Evolutionary conservation across 2,329 filamentous ascomycete species (phyloP).

Genomic region (Aaosphaeria arxii): DNA sequence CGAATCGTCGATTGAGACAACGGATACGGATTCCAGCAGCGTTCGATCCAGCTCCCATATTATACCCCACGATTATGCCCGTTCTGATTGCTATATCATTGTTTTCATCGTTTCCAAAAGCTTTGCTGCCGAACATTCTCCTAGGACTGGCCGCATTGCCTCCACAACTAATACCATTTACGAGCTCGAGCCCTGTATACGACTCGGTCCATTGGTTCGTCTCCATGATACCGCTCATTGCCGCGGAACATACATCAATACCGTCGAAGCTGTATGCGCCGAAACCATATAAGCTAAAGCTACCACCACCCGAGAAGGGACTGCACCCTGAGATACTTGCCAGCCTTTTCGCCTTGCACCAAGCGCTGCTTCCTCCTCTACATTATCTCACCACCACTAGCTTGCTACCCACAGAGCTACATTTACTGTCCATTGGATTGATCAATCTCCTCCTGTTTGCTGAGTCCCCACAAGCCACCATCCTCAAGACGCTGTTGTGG

Average conservation of each 20-base stretch:
- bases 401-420: conserved; percentile 80
- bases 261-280: conserved; percentile 30
- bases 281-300: conserved; percentile 34
- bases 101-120: conserved; percentile 57
- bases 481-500: conserved; percentile 46
- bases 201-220: conserved; percentile 76
- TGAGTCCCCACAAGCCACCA: conserved; percentile 54
- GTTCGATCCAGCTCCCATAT: conserved; percentile 89
- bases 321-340: conserved; percentile 58
- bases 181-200: conserved; percentile 54
- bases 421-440: conserved; percentile 77
- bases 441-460: conserved; percentile 79
- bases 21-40: conserved; percentile 64
- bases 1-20: conserved; percentile 31
- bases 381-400: conserved; percentile 85
- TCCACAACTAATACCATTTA: conserved; percentile 65
- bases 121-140: conserved; percentile 76
- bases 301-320: conserved; percentile 23
- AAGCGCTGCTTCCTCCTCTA: conserved; percentile 69
- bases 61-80: conserved; percentile 79
- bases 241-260: conserved; percentile 45
- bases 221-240: conserved; percentile 65
- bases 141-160: conserved; percentile 77
- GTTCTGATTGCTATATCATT: conserved; percentile 74
- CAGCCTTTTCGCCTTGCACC: conserved; percentile 79